Conservation (phyloP, 176 grass and related monocot species). For the Hyparrhenia diplandra region DNA sequence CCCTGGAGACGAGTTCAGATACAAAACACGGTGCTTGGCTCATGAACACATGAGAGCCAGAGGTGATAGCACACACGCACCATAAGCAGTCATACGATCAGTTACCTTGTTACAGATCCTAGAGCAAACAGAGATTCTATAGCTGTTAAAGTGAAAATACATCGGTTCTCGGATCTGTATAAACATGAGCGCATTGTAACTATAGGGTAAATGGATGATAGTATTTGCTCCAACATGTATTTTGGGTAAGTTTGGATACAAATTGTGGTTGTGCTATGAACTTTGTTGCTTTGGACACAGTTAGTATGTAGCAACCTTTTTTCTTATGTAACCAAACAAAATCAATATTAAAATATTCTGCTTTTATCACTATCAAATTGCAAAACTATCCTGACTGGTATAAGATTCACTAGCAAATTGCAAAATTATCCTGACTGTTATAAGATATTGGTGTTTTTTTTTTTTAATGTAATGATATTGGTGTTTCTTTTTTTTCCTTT, state of each 20-base stretch:
- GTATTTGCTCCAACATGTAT: neutral
- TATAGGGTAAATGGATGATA: neutral
- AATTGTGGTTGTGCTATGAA: neutral
- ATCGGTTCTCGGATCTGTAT: too few species aligned
- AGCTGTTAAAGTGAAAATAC: too few species aligned
- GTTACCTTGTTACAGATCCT: too few species aligned
- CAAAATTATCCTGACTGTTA: neutral
- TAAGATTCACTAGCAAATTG: neutral
- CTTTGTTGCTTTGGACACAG: neutral
- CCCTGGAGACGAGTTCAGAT: too few species aligned
- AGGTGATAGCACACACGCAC: too few species aligned
- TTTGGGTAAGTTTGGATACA: neutral
- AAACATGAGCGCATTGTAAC: neutral
- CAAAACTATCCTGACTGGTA: neutral
- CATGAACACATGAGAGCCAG: too few species aligned
- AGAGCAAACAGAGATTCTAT: too few species aligned
- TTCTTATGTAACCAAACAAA: slow-evolving; percentile 2
- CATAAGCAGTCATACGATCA: too few species aligned
- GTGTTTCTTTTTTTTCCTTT: neutral
- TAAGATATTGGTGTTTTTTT: neutral
- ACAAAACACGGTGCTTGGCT: too few species aligned
- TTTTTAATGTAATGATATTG: neutral
- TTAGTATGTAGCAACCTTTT: neutral
- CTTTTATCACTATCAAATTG: neutral
- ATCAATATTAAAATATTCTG: neutral